Evolutionary conservation across 108 stramenopile species (phyloP).

Genomic region (Cyclotella cryptica): DNA sequence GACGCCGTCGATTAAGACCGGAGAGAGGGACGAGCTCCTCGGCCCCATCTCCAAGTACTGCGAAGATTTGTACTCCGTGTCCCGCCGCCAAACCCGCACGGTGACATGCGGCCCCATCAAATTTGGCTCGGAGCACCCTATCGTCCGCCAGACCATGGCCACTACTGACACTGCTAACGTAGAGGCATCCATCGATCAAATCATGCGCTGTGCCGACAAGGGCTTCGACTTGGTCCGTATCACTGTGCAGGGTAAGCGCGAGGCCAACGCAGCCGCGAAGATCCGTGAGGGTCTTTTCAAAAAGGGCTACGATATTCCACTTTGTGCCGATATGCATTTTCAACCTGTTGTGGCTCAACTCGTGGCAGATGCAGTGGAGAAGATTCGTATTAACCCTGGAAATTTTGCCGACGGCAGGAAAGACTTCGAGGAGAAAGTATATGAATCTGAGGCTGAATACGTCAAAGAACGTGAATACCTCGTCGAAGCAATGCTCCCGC

Average conservation of each 20-base stretch:
- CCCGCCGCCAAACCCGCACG: conserved; percentile 84
- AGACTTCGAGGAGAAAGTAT: conserved; percentile 92
- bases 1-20: conserved; percentile 89
- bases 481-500: conserved; percentile 86
- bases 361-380: conserved; percentile 96
- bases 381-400: conserved; percentile 98
- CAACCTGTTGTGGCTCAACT: conserved; percentile 90
- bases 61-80: conserved; percentile 74
- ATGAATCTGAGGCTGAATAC: conserved; percentile 92
- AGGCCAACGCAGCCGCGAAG: conserved; percentile 85
- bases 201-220: conserved; percentile 94
- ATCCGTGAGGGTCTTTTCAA: conserved; percentile 92
- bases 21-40: conserved; percentile 76
- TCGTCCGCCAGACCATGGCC: conserved; percentile 97
- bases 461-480: conserved; percentile 79
- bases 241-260: conserved; percentile 93
- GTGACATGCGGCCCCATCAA: conserved; percentile 90
- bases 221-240: conserved; percentile 95
- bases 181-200: conserved; percentile 93
- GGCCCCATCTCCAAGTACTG: conserved; percentile 86
- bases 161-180: conserved; percentile 97
- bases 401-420: conserved; percentile 97
- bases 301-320: conserved; percentile 94
- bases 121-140: conserved; percentile 96
- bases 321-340: conserved; percentile 99